A percentile compares a stretch with the other conserved stretches of the same genome.
These are phyloP conservation scores for Exophiala lecanii-corni DNA, from an alignment of 2,329 filamentous ascomycete species.

Conservation along the genomic window DNA sequence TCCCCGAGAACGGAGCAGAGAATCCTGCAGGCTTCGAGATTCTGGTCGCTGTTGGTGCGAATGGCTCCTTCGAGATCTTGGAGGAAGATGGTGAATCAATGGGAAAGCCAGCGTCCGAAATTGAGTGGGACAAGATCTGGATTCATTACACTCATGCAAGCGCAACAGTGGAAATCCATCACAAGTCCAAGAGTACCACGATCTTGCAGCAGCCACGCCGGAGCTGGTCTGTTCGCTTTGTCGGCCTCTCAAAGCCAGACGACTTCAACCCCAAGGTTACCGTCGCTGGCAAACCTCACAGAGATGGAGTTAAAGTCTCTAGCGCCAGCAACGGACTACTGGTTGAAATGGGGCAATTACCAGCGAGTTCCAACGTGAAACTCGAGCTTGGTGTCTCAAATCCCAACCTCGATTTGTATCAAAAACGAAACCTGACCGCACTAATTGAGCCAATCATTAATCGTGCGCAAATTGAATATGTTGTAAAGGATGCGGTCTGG, in stretches of 20 bases:
- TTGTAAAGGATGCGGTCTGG: neutral
- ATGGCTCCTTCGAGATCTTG: neutral
- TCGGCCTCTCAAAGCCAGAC: neutral
- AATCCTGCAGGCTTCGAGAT: neutral
- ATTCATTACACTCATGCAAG: neutral
- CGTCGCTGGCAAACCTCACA: neutral
- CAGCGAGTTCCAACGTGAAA: neutral
- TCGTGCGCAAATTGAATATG: neutral
- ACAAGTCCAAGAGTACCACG: neutral
- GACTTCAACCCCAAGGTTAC: neutral
- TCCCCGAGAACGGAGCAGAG: neutral
- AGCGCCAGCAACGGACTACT: neutral
- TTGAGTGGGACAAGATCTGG: neutral
- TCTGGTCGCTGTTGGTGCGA: neutral
- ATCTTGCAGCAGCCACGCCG: neutral
- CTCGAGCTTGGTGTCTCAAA: neutral
- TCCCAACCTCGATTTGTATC: neutral
- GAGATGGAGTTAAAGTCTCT: neutral
- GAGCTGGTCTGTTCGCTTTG: neutral
- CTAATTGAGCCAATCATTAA: conserved; percentile 1
- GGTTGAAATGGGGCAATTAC: neutral
- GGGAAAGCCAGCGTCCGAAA: neutral
- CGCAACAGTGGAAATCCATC: neutral
- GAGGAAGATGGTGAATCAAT: neutral
- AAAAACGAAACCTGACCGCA: neutral